Evolutionary conservation across 2,329 filamentous ascomycete genomes (phyloP).

Genomic region (Cladosporium sp.): DNA sequence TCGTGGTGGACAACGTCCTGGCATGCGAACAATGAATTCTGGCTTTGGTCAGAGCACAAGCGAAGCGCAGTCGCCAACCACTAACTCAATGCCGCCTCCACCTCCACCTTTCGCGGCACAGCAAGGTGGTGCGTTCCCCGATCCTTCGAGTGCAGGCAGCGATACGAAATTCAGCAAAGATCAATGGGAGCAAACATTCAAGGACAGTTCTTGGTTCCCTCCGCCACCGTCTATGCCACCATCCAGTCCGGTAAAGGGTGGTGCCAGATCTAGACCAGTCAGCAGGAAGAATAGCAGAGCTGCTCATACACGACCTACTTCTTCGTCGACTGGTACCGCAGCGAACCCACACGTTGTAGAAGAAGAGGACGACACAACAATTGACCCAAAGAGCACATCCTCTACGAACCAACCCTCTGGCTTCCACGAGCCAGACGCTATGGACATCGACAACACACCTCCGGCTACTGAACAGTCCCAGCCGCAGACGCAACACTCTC

Average conservation of each 20-base stretch:
- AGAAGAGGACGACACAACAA: slow-evolving; percentile 28
- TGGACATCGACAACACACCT: slow-evolving; percentile 44
- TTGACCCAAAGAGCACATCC: background rate
- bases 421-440: slow-evolving; percentile 33
- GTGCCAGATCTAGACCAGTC: slow-evolving; percentile 29
- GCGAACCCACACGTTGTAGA: slow-evolving; percentile 27
- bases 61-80: slow-evolving; percentile 4
- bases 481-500: slow-evolving; percentile 13
- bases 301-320: slow-evolving; percentile 14
- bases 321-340: slow-evolving; percentile 13
- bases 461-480: slow-evolving; percentile 22
- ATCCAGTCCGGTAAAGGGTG: slow-evolving; percentile 17
- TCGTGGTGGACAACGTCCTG: slow-evolving; percentile 3
- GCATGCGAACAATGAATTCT: slow-evolving; percentile 2
- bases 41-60: background rate
- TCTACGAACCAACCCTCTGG: background rate
- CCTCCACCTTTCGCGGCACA: slow-evolving; percentile 18
- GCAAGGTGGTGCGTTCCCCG: slow-evolving; percentile 17
- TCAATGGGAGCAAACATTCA: slow-evolving; percentile 42
- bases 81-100: background rate
- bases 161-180: slow-evolving; percentile 38
- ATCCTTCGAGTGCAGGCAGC: background rate
- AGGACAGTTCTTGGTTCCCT: slow-evolving; percentile 38
- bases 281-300: slow-evolving; percentile 24
- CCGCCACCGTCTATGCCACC: slow-evolving; percentile 19